Percentiles rank a stretch among this genome's conserved stretches.
Conservation (phyloP, 2,329 filamentous ascomycete genomes). For the Tolypocladium cylindrosporum region DNA sequence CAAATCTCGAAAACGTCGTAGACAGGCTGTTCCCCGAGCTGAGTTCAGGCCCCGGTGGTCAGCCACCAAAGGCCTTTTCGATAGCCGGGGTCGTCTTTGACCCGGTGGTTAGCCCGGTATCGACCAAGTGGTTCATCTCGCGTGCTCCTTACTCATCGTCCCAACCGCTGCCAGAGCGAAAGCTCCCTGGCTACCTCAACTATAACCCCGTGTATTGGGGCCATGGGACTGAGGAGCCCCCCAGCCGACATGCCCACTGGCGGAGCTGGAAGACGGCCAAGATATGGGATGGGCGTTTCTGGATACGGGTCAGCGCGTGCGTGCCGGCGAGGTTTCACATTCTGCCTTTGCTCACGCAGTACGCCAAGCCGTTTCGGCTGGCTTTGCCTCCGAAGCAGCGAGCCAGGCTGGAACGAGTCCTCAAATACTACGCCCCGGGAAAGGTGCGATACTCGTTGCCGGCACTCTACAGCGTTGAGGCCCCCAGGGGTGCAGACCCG, state of each 20-base stretch:
- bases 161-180: constrained; percentile 17
- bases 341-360: constrained; percentile 32
- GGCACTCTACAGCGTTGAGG: constrained; percentile 38
- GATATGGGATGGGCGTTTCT: constrained; percentile 53
- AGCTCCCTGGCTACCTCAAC: constrained; percentile 12
- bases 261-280: constrained; percentile 20
- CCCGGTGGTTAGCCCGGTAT: constrained; percentile 13
- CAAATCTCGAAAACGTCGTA: constrained; percentile 34
- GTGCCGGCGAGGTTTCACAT: constrained; percentile 31
- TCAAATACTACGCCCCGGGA: constrained; percentile 40
- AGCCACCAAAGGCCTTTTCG: constrained; percentile 28
- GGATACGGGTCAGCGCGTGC: constrained; percentile 40
- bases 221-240: constrained; percentile 1
- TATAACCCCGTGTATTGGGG: constrained; percentile 2
- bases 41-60: constrained; percentile 4
- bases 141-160: constrained; percentile 34
- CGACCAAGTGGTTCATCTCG: constrained; percentile 32
- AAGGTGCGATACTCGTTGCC: constrained; percentile 47
- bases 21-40: constrained; percentile 39
- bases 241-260: constrained; percentile 11
- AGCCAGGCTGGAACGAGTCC: constrained; percentile 26
- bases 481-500: background rate
- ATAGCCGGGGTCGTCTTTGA: constrained; percentile 28
- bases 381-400: constrained; percentile 24
- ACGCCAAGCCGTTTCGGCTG: constrained; percentile 38